Base-by-base conservation (phyloP, 768 basidiomycete species). In the Trametes cingulata region DNA sequence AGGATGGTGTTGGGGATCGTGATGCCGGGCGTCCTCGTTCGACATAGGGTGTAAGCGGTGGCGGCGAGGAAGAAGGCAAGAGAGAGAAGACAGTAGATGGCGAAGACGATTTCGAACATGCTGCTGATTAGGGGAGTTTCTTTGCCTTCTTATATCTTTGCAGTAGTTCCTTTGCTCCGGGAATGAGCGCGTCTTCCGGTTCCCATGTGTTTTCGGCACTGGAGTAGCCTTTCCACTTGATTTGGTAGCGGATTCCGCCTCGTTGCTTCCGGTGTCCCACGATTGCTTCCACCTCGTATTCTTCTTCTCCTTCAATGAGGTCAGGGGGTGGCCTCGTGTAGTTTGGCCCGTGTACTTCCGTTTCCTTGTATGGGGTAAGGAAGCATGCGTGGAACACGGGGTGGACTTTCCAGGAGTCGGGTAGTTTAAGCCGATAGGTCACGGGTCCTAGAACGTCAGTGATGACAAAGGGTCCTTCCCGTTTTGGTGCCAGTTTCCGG, bases 141-240 rank as follows among this genome's bases (percentile, higher is more conserved):
- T n/a, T n/a, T n/a, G n/a, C n/a, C n/a, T n/a, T n/a, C n/a, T n/a
- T n/a, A n/a, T n/a, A n/a, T n/a, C n/a, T n/a, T n/a, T n/a, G n/a
- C n/a, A n/a, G n/a, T n/a, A n/a, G n/a, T n/a, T n/a, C n/a, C n/a
- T n/a, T n/a, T n/a, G n/a, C n/a, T n/a, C n/a, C n/a, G n/a, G n/a
- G n/a, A n/a, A n/a, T n/a, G n/a, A n/a, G n/a, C n/a, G n/a, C n/a
- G n/a, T n/a, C n/a, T n/a, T n/a, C n/a, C n/a, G n/a, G n/a, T 27
- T 69, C 65, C 49, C 68, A 68, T 0, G 63, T 20, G 19, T 54
- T 39, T 56, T 73, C 63, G 20, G 56, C 43, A 9, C 48, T 45
- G 25, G 42, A 65, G 36, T 13, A 53, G 0, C 66, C 71, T 25
- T 70, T 71, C 70, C 72, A 76, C 17, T 69, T 63, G 4, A 75